Base-by-base conservation (phyloP, 1,284 basidiomycete species). In the Leccinum fuscescens region DNA sequence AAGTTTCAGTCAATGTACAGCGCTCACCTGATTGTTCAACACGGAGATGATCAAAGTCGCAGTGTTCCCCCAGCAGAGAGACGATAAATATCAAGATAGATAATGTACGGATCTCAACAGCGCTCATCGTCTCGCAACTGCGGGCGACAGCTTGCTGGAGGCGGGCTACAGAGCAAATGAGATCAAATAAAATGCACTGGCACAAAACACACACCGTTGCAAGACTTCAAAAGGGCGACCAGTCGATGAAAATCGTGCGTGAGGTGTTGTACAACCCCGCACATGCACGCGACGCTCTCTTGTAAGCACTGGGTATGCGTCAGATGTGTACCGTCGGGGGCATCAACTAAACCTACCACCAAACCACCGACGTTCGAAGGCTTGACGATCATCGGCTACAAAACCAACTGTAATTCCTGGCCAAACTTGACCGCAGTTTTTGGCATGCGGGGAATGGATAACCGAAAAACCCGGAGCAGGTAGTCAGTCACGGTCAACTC, bases 221-320 rank as follows among this genome's bases (percentile, higher is more conserved):
- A 95, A 0, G 91, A 93, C 64, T 89, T 87, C 64, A 97, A 73
- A 3, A 97, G 80, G 37, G 86, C 87, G 20, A 93, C 82, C 14
- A 98, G 79, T 24, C 87, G 82, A 12, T 76, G 76, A 68, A 89
- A 96, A 67, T 97, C 93, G 65, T 93, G 89, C 0, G 97, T 98
- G 31, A 98, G 82, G 67, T 92, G 78, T 55, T 87, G 86, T 1
- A 96, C 89, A 3, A 93, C 89, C 0, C 86, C 83, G 72, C 95
- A 96, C 77, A 96, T 89, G 68, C 96, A 98, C 0, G 92, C 92
- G 11, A 99, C 89, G 7, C 88, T 86, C 74, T 97, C 95, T 76
- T 96, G 93, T 37, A 97, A 75, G 29, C 89, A 86, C 88, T 94
- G 57, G 31, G 35, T 11, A 42, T 29, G 37, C 49, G 54, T 61